Evolutionary conservation across 495 filamentous ascomycete species (phyloP).

Genomic region (Xylaria castorea): DNA sequence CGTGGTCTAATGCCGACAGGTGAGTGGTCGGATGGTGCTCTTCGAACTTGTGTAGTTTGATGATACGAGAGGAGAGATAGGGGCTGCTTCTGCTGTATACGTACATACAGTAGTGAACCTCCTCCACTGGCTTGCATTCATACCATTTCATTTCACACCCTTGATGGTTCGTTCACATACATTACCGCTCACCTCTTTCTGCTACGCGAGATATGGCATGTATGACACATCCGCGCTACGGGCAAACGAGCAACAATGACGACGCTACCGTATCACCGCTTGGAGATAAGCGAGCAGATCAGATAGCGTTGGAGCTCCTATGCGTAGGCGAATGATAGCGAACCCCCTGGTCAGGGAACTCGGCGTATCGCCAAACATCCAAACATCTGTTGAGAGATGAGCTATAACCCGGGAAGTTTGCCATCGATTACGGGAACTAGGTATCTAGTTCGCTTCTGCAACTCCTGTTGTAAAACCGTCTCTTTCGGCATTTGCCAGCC

Average conservation of each 20-base stretch:
- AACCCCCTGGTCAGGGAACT: neutral
- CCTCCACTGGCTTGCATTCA: slow-evolving; percentile 8
- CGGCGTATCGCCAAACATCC: slow-evolving; percentile 18
- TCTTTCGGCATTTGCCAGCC: neutral
- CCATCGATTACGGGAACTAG: slow-evolving; percentile 4
- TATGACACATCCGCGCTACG: neutral
- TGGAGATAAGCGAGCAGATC: slow-evolving; percentile 15
- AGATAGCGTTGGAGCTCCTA: neutral
- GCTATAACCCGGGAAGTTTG: neutral
- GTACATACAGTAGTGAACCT: too few species aligned
- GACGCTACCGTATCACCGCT: neutral
- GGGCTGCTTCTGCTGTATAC: slow-evolving; percentile 24
- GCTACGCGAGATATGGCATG: neutral
- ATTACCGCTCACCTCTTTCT: neutral
- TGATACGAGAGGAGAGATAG: slow-evolving; percentile 4
- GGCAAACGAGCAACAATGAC: neutral
- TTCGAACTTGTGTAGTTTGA: neutral
- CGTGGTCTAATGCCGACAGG: slow-evolving; percentile 7
- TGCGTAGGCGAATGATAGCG: neutral
- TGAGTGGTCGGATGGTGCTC: slow-evolving; percentile 20
- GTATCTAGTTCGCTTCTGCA: neutral
- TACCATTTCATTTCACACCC: neutral
- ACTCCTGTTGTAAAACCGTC: neutral
- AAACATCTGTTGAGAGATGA: slow-evolving; percentile 4
- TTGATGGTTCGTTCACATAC: slow-evolving; percentile 13